A percentile compares a stretch with the other conserved stretches of the same genome.
Evolutionary conservation across 495 filamentous ascomycete genomes (phyloP).

Genomic region (Lichenothelia convexa): DNA sequence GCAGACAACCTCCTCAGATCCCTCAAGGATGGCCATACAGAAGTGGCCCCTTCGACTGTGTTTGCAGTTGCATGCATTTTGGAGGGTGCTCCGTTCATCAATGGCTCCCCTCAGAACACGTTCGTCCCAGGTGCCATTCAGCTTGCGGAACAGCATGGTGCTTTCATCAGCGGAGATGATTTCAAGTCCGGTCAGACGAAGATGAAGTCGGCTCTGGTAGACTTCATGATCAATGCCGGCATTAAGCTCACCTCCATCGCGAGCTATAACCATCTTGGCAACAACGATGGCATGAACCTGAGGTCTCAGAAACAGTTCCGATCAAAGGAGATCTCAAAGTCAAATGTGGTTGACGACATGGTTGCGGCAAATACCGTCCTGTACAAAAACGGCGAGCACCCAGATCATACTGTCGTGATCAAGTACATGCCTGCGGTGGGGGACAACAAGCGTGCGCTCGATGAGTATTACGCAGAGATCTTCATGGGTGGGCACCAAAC

Average conservation of each 20-base stretch:
- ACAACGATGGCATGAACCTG: slow-evolving; percentile 98
- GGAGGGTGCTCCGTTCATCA: slow-evolving; percentile 89
- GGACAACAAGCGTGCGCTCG: slow-evolving; percentile 95
- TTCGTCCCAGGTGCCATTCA: slow-evolving; percentile 87
- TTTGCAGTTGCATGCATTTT: slow-evolving; percentile 90
- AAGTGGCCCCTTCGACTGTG: slow-evolving; percentile 84
- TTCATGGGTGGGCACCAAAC: slow-evolving; percentile 98
- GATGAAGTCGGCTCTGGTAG: slow-evolving; percentile 98
- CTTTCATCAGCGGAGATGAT: slow-evolving; percentile 96
- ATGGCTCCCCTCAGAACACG: slow-evolving; percentile 97
- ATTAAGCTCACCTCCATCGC: slow-evolving; percentile 99
- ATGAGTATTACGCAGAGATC: slow-evolving; percentile 99
- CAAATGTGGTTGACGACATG: slow-evolving; percentile 98
- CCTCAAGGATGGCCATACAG: slow-evolving; percentile 69
- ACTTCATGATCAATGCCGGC: slow-evolving; percentile 95
- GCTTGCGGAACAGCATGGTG: slow-evolving; percentile 67
- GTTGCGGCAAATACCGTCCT: slow-evolving; percentile 84
- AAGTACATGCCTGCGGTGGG: slow-evolving; percentile 97
- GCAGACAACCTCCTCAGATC: slow-evolving; percentile 81
- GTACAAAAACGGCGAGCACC: slow-evolving; percentile 53
- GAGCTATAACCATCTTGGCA: slow-evolving; percentile 98
- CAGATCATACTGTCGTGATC: slow-evolving; percentile 30
- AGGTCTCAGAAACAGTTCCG: slow-evolving; percentile 96
- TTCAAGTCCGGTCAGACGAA: slow-evolving; percentile 99
- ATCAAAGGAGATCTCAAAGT: slow-evolving; percentile 98